A percentile compares a stretch with the other conserved stretches of the same genome.
Evolutionary conservation across 2,329 filamentous ascomycete genomes (phyloP).

Genomic region (Cladosporium halotolerans): DNA sequence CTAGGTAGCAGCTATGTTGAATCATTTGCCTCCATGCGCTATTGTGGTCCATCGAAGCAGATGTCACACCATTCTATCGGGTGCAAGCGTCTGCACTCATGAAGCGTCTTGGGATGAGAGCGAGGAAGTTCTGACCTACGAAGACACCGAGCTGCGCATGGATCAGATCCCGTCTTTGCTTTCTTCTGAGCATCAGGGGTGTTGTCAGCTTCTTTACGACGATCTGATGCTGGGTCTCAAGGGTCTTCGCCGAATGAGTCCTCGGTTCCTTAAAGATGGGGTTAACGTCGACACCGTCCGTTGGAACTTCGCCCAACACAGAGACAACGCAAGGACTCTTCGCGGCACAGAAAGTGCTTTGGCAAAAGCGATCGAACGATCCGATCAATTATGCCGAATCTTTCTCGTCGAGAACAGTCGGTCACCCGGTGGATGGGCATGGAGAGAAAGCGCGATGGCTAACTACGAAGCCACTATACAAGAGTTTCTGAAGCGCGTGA

Average conservation of each 20-base stretch:
- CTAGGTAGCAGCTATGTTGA: too few species aligned
- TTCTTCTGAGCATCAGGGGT: constrained; percentile 8
- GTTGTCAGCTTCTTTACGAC: constrained; percentile 6
- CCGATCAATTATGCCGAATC: not conserved
- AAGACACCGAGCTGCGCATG: constrained; percentile 10
- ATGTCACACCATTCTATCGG: too few species aligned
- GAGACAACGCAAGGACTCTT: not conserved
- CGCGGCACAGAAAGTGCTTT: not conserved
- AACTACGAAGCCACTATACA: constrained; percentile 10
- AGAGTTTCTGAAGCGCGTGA: constrained; percentile 11
- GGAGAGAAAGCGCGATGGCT: constrained; percentile 1
- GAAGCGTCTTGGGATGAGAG: constrained; percentile 9
- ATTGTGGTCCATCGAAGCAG: too few species aligned
- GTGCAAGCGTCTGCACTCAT: constrained; percentile 4
- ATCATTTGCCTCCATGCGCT: too few species aligned
- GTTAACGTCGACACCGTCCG: constrained; percentile 11
- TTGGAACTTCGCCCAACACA: not conserved
- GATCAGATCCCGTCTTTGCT: constrained; percentile 12
- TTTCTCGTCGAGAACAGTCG: not conserved
- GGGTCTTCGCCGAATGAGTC: not conserved
- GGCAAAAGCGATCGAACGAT: not conserved
- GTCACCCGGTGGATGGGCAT: not conserved
- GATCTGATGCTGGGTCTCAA: constrained; percentile 8
- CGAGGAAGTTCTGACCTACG: constrained; percentile 11
- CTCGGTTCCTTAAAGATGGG: constrained; percentile 8